Base-by-base conservation (phyloP, 495 filamentous ascomycete species). In the Penicillium malachiteum region DNA sequence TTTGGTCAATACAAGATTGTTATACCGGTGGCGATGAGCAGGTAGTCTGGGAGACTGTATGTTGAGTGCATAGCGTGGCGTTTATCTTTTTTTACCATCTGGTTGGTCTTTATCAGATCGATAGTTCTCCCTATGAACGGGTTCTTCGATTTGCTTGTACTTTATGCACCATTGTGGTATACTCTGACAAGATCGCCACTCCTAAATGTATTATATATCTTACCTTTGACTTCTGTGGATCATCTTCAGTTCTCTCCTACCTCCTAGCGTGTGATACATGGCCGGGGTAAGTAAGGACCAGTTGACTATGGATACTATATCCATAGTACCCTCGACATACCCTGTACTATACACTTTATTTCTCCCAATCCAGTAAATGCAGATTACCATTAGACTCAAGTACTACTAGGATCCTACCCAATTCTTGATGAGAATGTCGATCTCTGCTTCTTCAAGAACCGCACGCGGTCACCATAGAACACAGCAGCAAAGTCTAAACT, bases 61-160 rank as follows among this genome's bases (percentile, higher is more conserved):
- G 69, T 70, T 69, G 63, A 64, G 64, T 70, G 68, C 71, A 77
- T 77, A 77, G 74, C 74, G 71, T 73, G 74, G 74, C 70, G 74
- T 75, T 68, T 42, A 34, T 32, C 13, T 17, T 17, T 21, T n/a
- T 75, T 68, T 33, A 42, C 16, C 26, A 7, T 9, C 14, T 72
- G 66, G 65, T 69, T 64, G 62, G 56, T 58, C 64, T 70, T 74
- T 68, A 60, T 43, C 44, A 67, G 59, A 40, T 47, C 52, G 62
- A 57, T 38, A 38, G 34, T 3, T 13, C 34, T 26, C 30, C 34
- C 37, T 33, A 26, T 10, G 31, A 16, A 10, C 3, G 14, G 55
- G 30, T 10, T 35, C 47, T 40, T 52, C 32, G 39, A 54, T 54
- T 55, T 59, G 44, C 47, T 50, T 66, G 63, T 68, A 67, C 55